phyloP scores from a whole-genome alignment of 805 yeast species.

The Candida chilensis region DNA sequence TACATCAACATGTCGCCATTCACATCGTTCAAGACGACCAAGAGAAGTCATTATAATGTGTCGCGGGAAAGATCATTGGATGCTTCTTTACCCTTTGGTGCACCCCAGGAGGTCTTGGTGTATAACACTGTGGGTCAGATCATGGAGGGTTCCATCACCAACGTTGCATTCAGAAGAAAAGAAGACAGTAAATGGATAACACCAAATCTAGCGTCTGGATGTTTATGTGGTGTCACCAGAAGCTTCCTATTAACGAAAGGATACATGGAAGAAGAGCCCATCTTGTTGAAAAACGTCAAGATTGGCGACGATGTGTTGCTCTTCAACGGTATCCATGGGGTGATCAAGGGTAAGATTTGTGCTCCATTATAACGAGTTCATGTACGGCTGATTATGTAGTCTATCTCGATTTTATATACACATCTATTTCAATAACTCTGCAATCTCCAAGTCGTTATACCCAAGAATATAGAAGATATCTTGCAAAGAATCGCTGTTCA shows the following conservation, averaged over 20 bases:
- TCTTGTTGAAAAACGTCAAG: conserved; percentile 34
- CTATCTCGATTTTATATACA: conserved; percentile 4
- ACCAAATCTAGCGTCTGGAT: conserved; percentile 71
- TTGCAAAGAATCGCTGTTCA: conserved; percentile 64
- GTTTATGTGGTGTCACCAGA: conserved; percentile 79
- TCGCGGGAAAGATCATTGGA: conserved; percentile 45
- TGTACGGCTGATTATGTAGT: conserved; percentile 6
- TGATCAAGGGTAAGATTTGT: conserved; percentile 48
- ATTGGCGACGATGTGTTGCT: conserved; percentile 66
- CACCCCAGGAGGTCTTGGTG: conserved; percentile 60
- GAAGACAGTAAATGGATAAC: conserved; percentile 57
- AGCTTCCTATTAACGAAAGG: conserved; percentile 49
- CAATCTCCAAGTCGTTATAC: conserved; percentile 47
- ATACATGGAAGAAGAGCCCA: conserved; percentile 41
- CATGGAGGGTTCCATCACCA: conserved; percentile 79
- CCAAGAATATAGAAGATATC: conserved; percentile 83
- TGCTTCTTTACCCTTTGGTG: conserved; percentile 16
- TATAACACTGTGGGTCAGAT: conserved; percentile 50
- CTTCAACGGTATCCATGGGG: conserved; percentile 81
- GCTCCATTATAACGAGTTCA: no score
- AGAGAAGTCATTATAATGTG: conserved; percentile 49
- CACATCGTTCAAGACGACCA: conserved; percentile 84
- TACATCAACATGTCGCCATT: conserved; percentile 56
- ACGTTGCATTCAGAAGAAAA: conserved; percentile 53
- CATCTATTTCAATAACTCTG: conserved; percentile 8